These are phyloP conservation scores for Eruca vesicaria DNA, from an alignment of 441 rosid genomes.

Conservation along the genomic window DNA sequence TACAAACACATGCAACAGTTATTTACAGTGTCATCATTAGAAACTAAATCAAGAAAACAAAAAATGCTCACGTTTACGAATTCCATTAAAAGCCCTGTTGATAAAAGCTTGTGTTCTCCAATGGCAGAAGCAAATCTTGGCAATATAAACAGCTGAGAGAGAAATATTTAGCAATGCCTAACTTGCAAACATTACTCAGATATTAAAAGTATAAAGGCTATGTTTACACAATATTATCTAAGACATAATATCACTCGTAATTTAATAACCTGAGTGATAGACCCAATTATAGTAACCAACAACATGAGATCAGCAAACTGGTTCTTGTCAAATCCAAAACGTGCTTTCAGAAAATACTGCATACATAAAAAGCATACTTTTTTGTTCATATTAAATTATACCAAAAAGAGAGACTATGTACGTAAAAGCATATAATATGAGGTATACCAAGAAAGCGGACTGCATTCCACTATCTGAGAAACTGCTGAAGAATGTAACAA, in stretches of 20 bases:
- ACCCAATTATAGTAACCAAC: constrained; percentile 44
- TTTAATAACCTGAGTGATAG: constrained; percentile 59
- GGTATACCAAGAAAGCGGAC: constrained; percentile 53
- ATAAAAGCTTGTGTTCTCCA: constrained; percentile 65
- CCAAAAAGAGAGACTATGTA: background rate
- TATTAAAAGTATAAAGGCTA: background rate
- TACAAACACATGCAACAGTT: background rate
- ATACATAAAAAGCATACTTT: background rate
- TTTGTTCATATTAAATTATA: background rate
- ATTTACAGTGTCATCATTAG: background rate
- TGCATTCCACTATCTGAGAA: constrained; percentile 68
- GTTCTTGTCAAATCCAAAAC: constrained; percentile 76
- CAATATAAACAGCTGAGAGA: constrained; percentile 64
- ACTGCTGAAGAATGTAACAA: constrained; percentile 72
- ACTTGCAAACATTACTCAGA: background rate
- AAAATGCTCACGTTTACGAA: constrained; percentile 44
- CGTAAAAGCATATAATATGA: background rate
- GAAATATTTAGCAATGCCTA: background rate
- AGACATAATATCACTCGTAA: background rate
- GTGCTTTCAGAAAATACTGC: constrained; percentile 88
- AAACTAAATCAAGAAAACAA: background rate
- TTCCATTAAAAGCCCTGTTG: constrained; percentile 58
- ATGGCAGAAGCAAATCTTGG: constrained; percentile 58
- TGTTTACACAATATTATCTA: background rate
- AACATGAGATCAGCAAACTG: constrained; percentile 80